phyloP scores from a whole-genome alignment of 441 rosid species.

The Gossypium davidsonii region DNA sequence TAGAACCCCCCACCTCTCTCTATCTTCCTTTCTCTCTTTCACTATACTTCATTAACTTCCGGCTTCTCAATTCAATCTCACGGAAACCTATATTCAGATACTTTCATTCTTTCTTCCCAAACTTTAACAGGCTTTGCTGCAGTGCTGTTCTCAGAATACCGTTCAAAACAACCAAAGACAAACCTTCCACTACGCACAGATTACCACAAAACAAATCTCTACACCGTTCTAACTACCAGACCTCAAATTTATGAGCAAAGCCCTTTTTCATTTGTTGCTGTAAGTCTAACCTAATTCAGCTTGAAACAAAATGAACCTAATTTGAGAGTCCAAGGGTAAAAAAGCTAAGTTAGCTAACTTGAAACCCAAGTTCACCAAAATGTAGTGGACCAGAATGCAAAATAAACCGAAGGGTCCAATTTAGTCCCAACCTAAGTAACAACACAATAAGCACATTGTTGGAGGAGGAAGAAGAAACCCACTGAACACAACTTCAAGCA shows the following conservation, averaged over 20 bases:
- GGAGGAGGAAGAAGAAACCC: neutral
- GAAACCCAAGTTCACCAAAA: neutral
- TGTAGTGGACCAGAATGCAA: neutral
- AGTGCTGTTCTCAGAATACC: neutral
- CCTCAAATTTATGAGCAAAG: neutral
- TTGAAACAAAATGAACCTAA: conserved; percentile 8
- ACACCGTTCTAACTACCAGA: neutral
- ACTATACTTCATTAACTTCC: neutral
- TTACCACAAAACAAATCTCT: neutral
- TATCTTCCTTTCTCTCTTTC: neutral
- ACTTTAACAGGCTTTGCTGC: neutral
- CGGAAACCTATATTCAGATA: neutral
- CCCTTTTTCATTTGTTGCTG: neutral
- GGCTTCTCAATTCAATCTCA: neutral
- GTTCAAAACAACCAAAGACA: neutral
- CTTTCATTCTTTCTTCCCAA: neutral
- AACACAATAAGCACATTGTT: neutral
- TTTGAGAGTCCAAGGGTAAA: neutral
- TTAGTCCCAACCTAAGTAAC: conserved; percentile 6
- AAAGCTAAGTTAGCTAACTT: neutral
- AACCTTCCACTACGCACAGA: neutral
- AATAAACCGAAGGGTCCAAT: neutral
- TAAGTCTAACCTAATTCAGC: neutral
- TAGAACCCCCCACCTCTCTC: neutral
- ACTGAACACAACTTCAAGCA: neutral